These are phyloP conservation scores for Pholiota adiposa DNA, from an alignment of 1,284 basidiomycete genomes.

Conservation along the genomic window DNA sequence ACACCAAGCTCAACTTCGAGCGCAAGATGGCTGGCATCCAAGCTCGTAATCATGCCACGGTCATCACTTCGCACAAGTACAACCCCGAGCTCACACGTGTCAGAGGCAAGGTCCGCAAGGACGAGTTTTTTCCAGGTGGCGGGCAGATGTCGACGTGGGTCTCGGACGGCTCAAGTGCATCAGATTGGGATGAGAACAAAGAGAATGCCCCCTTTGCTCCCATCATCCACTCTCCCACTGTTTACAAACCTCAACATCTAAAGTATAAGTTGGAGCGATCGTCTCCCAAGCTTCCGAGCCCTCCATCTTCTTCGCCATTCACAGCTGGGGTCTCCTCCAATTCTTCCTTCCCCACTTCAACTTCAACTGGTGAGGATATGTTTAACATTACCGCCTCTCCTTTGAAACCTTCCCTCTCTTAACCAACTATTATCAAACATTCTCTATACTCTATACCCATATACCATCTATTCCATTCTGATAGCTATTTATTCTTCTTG, in stretches of 20 bases:
- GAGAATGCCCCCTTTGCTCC: conserved; percentile 9
- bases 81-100: conserved; percentile 8
- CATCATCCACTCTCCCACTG: neutral
- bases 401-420: no score
- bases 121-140: conserved; percentile 18
- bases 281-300: neutral
- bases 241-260: conserved; percentile 1
- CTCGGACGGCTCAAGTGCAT: conserved; percentile 21
- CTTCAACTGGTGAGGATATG: neutral
- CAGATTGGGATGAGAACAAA: conserved; percentile 21
- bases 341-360: neutral
- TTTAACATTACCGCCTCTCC: neutral
- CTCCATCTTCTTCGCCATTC: neutral
- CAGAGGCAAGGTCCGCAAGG: conserved; percentile 13
- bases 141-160: conserved; percentile 20
- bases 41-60: neutral
- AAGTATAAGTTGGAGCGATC: neutral
- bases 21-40: neutral
- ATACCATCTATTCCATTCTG: neutral
- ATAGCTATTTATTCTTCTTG: neutral
- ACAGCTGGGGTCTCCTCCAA: no score
- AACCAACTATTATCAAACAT: neutral
- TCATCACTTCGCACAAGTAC: conserved; percentile 4
- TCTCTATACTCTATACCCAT: neutral
- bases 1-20: conserved; percentile 20